Evolutionary conservation across 1,139 yeast genomes (phyloP), one percentile per base, ranked within the genome.

Genomic region (Meyerozyma athensensis): DNA sequence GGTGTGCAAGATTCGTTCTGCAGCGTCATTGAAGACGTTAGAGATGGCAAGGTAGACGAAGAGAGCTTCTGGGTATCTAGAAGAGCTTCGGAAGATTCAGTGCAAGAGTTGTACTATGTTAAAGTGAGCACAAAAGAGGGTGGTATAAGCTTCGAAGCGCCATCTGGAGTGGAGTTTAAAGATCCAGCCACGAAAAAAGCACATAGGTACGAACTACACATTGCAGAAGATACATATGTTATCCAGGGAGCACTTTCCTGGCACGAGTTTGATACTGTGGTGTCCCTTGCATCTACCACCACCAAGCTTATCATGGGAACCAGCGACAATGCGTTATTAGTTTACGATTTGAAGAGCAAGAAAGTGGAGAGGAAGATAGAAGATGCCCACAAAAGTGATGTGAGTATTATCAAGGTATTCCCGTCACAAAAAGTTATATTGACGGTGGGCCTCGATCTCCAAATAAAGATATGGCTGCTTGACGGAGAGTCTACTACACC

Each of bases 341-440:
- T 50, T 7, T 43, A 43, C 33, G 41, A 52, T 38, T 26, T 52
- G 23, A 17, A 4, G n/a, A 32, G 33, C 5, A 24, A 32, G 38
- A 14, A 16, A 14, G n/a, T 28, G 3, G 5, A 7, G 8, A 28
- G 22, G 45, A 19, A 45, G 7, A 39, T 45, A 7, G 43, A 49
- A 1, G 59, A 60, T 2, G 77, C 76, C 1, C 90, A 82, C 57
- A 57, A 50, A 28, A 50, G 67, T 20, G 73, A 75, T 37, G 59
- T 81, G 7, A 36, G 37, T 2, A 45, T 44, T 4, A 39, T 58
- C 9, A 33, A 43, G 39, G 66, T 78, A 38, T 80, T 83, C 50
- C 85, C 89, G 0, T 78, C 86, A 9, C 74, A 78, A 2, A 61
- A 69, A 46, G 90, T 78, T 7, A 48, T 77, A 2, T 47, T 81